Percentiles rank a stretch among this genome's conserved stretches.
Evolutionary conservation across 495 filamentous ascomycete species (phyloP).

Genomic region (Hypoxylon perforatum): DNA sequence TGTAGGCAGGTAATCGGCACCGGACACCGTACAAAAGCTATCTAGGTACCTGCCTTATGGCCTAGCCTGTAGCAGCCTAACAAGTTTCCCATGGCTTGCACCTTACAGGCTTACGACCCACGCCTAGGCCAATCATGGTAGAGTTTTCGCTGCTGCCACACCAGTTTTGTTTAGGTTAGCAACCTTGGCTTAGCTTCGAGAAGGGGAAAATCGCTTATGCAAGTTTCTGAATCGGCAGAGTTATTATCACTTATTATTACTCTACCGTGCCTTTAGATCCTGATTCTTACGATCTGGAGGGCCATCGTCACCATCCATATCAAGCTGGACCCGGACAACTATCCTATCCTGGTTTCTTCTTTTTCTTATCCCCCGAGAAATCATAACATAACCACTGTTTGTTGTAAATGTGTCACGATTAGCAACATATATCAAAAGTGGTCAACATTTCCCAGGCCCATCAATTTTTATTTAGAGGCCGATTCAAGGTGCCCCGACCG

Average conservation of each 20-base stretch:
- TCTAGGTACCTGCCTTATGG: too few species aligned
- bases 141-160: not conserved
- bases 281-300: conserved; percentile 20
- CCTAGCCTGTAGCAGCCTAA: conserved; percentile 14
- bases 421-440: conserved; percentile 10
- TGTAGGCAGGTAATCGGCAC: too few species aligned
- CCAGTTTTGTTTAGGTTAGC: not conserved
- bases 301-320: conserved; percentile 16
- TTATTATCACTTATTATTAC: conserved; percentile 11
- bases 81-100: conserved; percentile 1
- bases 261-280: not conserved
- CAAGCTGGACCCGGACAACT: not conserved
- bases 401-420: conserved; percentile 7
- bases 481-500: conserved; percentile 20
- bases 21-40: too few species aligned
- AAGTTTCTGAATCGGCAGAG: conserved; percentile 37
- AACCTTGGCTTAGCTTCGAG: conserved; percentile 12
- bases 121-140: conserved; percentile 15
- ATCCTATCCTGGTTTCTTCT: not conserved
- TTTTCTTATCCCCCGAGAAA: not conserved
- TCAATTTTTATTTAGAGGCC: conserved; percentile 19
- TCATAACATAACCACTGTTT: not conserved
- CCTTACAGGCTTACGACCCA: not conserved
- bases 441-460: conserved; percentile 14
- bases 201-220: conserved; percentile 31